Evolutionary conservation across 106 monocot genomes (phyloP).

Genomic region (Dendrobium chrysotoxum): DNA sequence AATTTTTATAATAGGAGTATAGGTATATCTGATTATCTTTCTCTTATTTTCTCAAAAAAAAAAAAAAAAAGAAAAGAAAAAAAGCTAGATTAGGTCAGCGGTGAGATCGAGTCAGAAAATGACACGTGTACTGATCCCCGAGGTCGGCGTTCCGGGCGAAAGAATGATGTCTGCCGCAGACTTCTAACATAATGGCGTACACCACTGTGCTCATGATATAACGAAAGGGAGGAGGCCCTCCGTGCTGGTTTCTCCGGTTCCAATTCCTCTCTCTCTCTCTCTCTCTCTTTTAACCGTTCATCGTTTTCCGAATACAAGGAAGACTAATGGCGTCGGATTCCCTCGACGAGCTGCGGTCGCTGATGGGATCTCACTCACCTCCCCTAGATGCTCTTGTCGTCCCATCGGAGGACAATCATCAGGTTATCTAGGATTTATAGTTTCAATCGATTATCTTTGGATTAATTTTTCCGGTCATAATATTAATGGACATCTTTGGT

Average conservation of each 20-base stretch:
- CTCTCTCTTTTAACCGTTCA: background rate
- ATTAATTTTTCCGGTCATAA: background rate
- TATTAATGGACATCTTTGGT: background rate
- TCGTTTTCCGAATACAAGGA: background rate
- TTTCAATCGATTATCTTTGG: background rate
- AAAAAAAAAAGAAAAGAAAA: too few species aligned
- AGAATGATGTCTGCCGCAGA: too few species aligned
- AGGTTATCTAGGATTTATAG: slow-evolving; percentile 30
- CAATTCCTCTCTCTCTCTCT: background rate
- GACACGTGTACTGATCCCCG: background rate
- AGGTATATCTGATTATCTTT: too few species aligned
- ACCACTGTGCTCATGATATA: background rate
- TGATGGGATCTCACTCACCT: slow-evolving; percentile 77
- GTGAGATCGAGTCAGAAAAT: background rate
- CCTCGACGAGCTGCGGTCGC: slow-evolving; percentile 67
- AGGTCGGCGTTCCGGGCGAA: too few species aligned
- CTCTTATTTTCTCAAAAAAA: too few species aligned
- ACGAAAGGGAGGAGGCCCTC: background rate
- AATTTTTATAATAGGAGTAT: too few species aligned
- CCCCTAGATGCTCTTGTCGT: slow-evolving; percentile 83
- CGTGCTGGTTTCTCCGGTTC: background rate
- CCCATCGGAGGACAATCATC: slow-evolving; percentile 93
- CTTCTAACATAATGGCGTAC: background rate
- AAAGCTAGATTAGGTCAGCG: background rate
- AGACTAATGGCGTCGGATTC: slow-evolving; percentile 28